Percentiles rank a stretch among this genome's conserved stretches.
Evolutionary conservation across 495 filamentous ascomycete genomes (phyloP).

Genomic region (Aspergillus cristatus): DNA sequence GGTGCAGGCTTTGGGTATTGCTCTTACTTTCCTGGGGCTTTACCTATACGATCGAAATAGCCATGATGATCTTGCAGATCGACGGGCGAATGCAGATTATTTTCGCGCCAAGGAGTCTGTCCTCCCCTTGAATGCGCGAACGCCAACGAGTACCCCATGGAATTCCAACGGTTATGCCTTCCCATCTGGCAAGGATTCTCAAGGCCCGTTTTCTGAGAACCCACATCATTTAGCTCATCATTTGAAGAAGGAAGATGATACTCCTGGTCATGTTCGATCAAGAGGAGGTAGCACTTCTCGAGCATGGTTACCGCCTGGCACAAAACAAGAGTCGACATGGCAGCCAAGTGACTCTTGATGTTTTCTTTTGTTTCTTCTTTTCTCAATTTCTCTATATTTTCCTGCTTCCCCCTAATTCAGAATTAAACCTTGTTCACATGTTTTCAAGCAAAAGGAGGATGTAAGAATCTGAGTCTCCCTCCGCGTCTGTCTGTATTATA

Average conservation of each 20-base stretch:
- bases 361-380: background rate
- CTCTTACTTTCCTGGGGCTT: constrained; percentile 80
- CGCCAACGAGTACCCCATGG: constrained; percentile 20
- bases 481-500: too few species aligned
- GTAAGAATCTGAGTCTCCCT: too few species aligned
- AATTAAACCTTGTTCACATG: too few species aligned
- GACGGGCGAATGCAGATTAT: constrained; percentile 47
- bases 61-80: constrained; percentile 75
- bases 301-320: constrained; percentile 61
- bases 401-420: too few species aligned
- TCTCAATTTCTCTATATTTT: constrained; percentile 1
- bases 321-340: constrained; percentile 78
- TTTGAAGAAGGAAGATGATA: constrained; percentile 55
- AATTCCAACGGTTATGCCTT: constrained; percentile 36
- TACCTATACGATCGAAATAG: constrained; percentile 94
- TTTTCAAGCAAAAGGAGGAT: too few species aligned
- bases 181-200: constrained; percentile 17
- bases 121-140: constrained; percentile 54
- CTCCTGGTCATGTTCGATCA: constrained; percentile 36
- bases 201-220: constrained; percentile 16
- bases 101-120: constrained; percentile 52
- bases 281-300: constrained; percentile 49
- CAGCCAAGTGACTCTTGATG: constrained; percentile 39
- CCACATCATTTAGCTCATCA: constrained; percentile 26
- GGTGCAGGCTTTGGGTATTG: constrained; percentile 76